Evolutionary conservation across 495 filamentous ascomycete genomes (phyloP), one percentile per base, ranked within the genome.

Genomic region (Penicillium alfredii): DNA sequence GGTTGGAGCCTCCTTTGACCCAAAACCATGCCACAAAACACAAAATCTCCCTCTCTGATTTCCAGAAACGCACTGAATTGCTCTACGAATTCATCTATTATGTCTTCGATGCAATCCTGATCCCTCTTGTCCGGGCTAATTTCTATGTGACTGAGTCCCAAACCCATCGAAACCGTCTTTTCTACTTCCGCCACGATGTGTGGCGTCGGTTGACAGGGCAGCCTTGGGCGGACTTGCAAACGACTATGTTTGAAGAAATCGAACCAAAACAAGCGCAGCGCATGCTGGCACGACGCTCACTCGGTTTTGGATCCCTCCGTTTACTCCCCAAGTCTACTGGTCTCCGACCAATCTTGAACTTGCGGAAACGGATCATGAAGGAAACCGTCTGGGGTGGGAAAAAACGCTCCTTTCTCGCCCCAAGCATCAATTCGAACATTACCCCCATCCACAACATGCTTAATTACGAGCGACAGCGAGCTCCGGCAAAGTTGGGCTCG

Each of bases 71-170:
- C 6, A 69, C 55, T 11, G 84, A 95, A 53, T 66, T 97, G 4
- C 74, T 94, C 19, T 60, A 77, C 30, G 92, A 98, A 51, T 80
- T 96, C 36, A 44, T 96, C 0, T 97, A 94, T 61, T 98, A 88
- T 58, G 42, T 94, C 2, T 89, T 97, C 45, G 90, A 98, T 48
- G 94, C 88, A 0, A 67, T 97, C 17, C 49, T 98, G 11, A 86
- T 96, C 42, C 92, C 92, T 5, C 74, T 97, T 1, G 73, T 98
- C 32, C 80, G 86, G 10, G 73, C 74, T 13, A 85, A 92, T 50
- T 98, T 98, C 46, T 86, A 98, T 47, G 86, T 96, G 15, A 98
- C 92, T 1, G 92, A 98, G 56, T 90, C 87, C 2, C 86, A 78
- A 45, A 64, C 70, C 4, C 81, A 96, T 49, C 73, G 78, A 15